Percentiles rank a stretch among this genome's conserved stretches.
phyloP scores from a whole-genome alignment of 1,284 basidiomycete genomes.

The Cutaneotrichosporon dermatis region DNA sequence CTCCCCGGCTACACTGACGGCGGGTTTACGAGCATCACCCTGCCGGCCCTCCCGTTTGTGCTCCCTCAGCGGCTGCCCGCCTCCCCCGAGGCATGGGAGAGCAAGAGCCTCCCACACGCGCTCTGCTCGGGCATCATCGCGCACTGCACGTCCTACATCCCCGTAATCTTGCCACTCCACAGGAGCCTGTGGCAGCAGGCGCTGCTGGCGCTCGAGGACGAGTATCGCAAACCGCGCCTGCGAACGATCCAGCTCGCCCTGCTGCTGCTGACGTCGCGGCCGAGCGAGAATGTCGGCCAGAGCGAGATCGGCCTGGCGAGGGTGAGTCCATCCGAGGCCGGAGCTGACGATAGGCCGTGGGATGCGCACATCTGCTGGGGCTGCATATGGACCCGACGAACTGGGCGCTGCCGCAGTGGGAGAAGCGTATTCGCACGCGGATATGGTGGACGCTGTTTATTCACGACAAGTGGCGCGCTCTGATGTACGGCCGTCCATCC shows the following conservation, averaged over 20 bases:
- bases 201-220: conserved; percentile 36
- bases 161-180: conserved; percentile 28
- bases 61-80: conserved; percentile 22
- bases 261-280: conserved; percentile 28
- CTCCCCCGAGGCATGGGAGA: neutral
- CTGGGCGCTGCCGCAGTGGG: conserved; percentile 45
- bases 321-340: conserved; percentile 10
- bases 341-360: conserved; percentile 24
- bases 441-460: conserved; percentile 43
- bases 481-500: conserved; percentile 36
- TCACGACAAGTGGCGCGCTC: conserved; percentile 40
- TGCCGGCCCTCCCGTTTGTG: conserved; percentile 39
- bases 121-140: conserved; percentile 37
- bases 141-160: conserved; percentile 30
- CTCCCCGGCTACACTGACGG: neutral
- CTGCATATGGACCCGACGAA: conserved; percentile 41
- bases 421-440: conserved; percentile 35
- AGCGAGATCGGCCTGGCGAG: conserved; percentile 29
- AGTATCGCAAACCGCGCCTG: conserved; percentile 39
- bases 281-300: conserved; percentile 33
- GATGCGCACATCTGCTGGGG: conserved; percentile 41
- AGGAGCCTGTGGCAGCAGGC: conserved; percentile 32
- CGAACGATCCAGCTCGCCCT: conserved; percentile 36
- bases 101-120: conserved; percentile 27
- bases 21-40: conserved; percentile 16